These are phyloP conservation scores for Neofusicoccum laricinum DNA, from an alignment of 2,329 filamentous ascomycete genomes.

Conservation along the genomic window DNA sequence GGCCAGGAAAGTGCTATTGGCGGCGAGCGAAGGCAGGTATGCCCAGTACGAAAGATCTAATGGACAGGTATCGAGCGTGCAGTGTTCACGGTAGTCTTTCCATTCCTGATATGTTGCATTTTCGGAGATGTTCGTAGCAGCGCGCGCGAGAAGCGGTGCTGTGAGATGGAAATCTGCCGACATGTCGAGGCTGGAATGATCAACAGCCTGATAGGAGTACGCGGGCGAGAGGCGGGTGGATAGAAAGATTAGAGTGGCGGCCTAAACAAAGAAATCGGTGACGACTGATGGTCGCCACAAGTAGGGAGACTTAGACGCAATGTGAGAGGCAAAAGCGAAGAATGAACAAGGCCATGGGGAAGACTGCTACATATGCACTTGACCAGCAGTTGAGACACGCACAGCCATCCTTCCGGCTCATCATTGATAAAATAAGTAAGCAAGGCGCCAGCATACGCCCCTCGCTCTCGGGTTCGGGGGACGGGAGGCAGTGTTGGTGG, in stretches of 20 bases:
- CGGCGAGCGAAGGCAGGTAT: conserved; percentile 42
- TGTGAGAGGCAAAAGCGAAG: background rate
- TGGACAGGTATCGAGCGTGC: conserved; percentile 39
- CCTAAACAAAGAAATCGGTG: background rate
- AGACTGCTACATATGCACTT: background rate
- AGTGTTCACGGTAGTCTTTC: conserved; percentile 27
- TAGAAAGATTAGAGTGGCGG: background rate
- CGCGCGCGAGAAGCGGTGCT: background rate
- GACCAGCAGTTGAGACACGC: background rate
- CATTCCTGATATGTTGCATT: conserved; percentile 19
- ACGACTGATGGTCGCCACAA: background rate
- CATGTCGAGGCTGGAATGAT: background rate
- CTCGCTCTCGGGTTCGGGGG: conserved; percentile 9
- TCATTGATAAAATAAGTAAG: background rate
- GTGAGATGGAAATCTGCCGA: background rate
- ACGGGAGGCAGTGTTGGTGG: background rate
- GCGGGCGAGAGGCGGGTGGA: background rate
- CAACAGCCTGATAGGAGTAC: background rate
- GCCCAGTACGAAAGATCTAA: conserved; percentile 41
- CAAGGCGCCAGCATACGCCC: background rate
- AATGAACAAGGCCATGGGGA: background rate
- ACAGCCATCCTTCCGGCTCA: background rate
- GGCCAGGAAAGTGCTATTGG: conserved; percentile 41
- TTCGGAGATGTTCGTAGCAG: background rate
- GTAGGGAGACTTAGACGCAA: background rate